A percentile compares a stretch with the other conserved stretches of the same genome.
phyloP scores from a whole-genome alignment of 768 basidiomycete species.

The Hypholoma fasciculare region DNA sequence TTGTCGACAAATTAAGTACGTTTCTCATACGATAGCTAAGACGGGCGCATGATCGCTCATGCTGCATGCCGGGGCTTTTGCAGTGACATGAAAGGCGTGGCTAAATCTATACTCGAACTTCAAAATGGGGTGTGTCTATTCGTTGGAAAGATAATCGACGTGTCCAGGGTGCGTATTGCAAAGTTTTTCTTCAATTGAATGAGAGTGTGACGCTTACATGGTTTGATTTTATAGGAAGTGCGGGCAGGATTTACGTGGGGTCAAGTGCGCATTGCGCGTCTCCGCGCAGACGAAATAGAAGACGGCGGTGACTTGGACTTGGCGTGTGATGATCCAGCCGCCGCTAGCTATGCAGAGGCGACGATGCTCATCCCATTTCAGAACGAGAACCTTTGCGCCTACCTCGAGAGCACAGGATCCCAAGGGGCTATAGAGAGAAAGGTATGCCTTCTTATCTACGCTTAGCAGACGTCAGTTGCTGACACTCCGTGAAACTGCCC shows the following conservation, averaged over 20 bases:
- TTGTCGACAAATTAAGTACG: conserved; percentile 43
- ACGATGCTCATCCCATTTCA: conserved; percentile 57
- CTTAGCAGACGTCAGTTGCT: background rate
- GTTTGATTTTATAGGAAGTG: conserved; percentile 26
- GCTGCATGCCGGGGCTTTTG: background rate
- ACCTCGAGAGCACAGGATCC: conserved; percentile 33
- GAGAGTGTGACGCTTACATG: background rate
- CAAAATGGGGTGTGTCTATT: conserved; percentile 43
- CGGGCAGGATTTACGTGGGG: conserved; percentile 37
- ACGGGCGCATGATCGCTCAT: background rate
- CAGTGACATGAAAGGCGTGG: conserved; percentile 27
- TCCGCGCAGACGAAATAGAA: conserved; percentile 31
- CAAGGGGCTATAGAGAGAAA: conserved; percentile 14
- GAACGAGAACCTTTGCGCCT: conserved; percentile 60
- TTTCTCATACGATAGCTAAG: background rate
- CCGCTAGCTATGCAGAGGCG: conserved; percentile 1
- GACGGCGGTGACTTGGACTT: conserved; percentile 2
- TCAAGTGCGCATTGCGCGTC: conserved; percentile 27
- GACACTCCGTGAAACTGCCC: background rate
- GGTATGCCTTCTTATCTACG: background rate
- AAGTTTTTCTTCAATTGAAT: background rate
- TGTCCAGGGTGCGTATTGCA: conserved; percentile 28
- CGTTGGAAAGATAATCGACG: conserved; percentile 59
- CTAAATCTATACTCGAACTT: conserved; percentile 26
- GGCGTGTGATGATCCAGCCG: background rate